These are phyloP conservation scores for Talaromyces verruculosus DNA, from an alignment of 2,329 filamentous ascomycete species.

Conservation along the genomic window DNA sequence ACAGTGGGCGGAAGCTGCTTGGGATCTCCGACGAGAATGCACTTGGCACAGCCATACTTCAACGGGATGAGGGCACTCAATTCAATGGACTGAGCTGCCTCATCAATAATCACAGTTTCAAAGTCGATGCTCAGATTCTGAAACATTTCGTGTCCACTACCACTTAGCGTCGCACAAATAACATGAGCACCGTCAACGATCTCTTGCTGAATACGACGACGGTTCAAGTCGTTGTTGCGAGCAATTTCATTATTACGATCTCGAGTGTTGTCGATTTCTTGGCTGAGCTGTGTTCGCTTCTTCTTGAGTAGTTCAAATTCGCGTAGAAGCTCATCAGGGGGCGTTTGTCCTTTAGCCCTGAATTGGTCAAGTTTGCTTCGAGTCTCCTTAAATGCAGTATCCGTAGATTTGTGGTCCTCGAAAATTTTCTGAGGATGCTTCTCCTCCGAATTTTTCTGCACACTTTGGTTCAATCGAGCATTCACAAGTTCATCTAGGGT, in stretches of 20 bases:
- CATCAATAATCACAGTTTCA: conserved; percentile 96
- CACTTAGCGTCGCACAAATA: conserved; percentile 90
- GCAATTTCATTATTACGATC: conserved; percentile 79
- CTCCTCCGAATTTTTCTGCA: conserved; percentile 46
- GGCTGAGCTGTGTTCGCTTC: conserved; percentile 72
- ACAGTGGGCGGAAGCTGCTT: conserved; percentile 97
- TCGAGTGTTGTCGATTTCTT: conserved; percentile 81
- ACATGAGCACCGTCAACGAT: conserved; percentile 89
- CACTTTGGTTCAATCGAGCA: conserved; percentile 58
- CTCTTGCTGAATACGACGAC: conserved; percentile 82
- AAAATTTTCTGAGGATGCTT: conserved; percentile 68
- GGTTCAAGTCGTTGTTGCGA: conserved; percentile 81
- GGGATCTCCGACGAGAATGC: conserved; percentile 94
- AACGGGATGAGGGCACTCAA: conserved; percentile 93
- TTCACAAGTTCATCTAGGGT: conserved; percentile 91
- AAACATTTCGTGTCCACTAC: conserved; percentile 96
- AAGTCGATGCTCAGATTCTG: conserved; percentile 92
- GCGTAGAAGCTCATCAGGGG: conserved; percentile 60
- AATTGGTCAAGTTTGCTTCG: conserved; percentile 70
- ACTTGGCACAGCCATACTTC: conserved; percentile 96
- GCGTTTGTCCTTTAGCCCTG: conserved; percentile 51
- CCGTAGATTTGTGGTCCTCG: conserved; percentile 60
- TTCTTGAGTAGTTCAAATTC: conserved; percentile 77
- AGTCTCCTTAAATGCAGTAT: conserved; percentile 67
- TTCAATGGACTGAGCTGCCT: conserved; percentile 97